Evolutionary conservation across 345 rosid species (phyloP).

Genomic region (Moricandia arvensis): DNA sequence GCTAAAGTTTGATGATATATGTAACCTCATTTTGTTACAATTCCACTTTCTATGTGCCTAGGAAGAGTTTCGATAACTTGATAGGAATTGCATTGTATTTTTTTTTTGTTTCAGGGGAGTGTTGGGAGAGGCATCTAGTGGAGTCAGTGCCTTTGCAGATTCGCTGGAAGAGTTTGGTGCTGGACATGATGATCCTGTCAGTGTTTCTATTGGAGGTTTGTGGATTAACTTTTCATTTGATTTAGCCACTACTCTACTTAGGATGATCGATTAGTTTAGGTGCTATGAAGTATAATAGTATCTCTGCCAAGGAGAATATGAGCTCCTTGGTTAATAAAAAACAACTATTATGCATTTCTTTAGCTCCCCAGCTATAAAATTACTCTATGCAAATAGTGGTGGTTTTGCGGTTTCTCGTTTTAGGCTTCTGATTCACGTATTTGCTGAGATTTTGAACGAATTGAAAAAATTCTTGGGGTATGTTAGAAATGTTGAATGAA

Average conservation of each 20-base stretch:
- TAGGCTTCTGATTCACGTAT: neutral
- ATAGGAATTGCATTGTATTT: neutral
- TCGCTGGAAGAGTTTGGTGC: constrained; percentile 84
- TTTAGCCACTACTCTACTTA: neutral
- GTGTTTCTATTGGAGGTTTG: constrained; percentile 88
- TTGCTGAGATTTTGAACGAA: neutral
- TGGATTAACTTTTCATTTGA: constrained; percentile 13
- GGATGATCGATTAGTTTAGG: neutral
- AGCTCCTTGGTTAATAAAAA: neutral
- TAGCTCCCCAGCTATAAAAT: neutral
- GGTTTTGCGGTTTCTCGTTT: neutral
- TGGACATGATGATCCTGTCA: constrained; percentile 81
- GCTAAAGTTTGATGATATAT: neutral
- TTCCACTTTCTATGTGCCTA: neutral
- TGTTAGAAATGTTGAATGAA: neutral
- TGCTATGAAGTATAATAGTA: neutral
- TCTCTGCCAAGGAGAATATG: neutral
- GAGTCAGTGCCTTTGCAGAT: constrained; percentile 63
- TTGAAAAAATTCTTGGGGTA: neutral
- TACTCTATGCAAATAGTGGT: too few species aligned
- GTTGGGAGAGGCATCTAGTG: constrained; percentile 71
- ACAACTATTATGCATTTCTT: neutral
- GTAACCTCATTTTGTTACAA: neutral
- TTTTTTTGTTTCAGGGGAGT: constrained; percentile 48
- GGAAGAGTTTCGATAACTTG: neutral